phyloP scores from a whole-genome alignment of 306 rosid species.

The Alnus rubra region DNA sequence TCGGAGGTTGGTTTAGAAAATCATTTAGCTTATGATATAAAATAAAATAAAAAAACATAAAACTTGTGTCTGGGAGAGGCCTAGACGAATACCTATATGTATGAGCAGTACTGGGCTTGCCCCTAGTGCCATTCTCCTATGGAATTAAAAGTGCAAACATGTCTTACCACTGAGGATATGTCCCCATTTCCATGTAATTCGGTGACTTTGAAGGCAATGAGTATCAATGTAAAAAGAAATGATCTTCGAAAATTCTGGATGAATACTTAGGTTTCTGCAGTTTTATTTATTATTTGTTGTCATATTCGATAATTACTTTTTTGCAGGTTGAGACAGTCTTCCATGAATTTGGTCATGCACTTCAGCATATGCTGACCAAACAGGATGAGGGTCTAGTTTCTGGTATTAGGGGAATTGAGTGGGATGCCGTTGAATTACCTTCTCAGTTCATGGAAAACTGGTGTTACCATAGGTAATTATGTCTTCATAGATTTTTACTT shows the following conservation, averaged over 20 bases:
- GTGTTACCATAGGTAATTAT: conserved; percentile 91
- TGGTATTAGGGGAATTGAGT: conserved; percentile 96
- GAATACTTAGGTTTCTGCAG: background rate
- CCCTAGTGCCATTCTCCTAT: background rate
- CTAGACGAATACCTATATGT: background rate
- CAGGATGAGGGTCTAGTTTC: conserved; percentile 96
- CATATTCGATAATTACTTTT: conserved; percentile 5
- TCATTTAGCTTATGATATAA: background rate
- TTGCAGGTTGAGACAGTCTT: conserved; percentile 94
- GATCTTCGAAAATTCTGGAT: background rate
- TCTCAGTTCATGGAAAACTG: conserved; percentile 99
- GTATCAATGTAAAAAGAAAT: too few relatives aligned
- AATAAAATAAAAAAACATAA: background rate
- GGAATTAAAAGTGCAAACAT: background rate
- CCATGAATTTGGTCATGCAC: conserved; percentile 99
- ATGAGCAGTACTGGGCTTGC: background rate
- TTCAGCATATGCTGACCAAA: conserved; percentile 96
- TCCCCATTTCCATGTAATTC: background rate
- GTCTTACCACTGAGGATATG: background rate
- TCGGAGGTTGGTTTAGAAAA: too few relatives aligned
- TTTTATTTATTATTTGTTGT: conserved; percentile 8
- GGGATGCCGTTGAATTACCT: conserved; percentile 99
- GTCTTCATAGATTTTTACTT: conserved; percentile 3
- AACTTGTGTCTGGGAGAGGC: background rate
- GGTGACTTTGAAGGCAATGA: too few relatives aligned